Percentiles rank a stretch among this genome's conserved stretches.
Conservation (phyloP, 2,329 filamentous ascomycete genomes). For the Rutstroemia sp. region DNA sequence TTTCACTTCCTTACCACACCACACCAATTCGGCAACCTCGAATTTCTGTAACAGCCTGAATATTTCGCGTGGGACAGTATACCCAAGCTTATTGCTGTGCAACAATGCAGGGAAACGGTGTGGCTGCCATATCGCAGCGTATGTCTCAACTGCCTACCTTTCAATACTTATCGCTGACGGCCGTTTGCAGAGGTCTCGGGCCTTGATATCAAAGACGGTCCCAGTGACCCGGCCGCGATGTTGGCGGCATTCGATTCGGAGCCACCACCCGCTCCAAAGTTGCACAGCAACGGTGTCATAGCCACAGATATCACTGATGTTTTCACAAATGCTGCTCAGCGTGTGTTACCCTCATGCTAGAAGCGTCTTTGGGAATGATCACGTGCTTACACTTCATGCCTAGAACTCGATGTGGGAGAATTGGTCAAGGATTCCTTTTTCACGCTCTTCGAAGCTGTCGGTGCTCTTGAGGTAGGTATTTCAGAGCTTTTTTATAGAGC, state of each 20-base stretch:
- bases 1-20: constrained; percentile 1
- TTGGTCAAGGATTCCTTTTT: constrained; percentile 92
- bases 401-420: constrained; percentile 71
- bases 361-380: constrained; percentile 8
- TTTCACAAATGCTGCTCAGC: constrained; percentile 45
- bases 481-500: not conserved
- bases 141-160: not conserved
- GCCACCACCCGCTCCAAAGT: constrained; percentile 26
- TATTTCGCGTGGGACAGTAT: not conserved
- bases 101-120: constrained; percentile 22
- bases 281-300: constrained; percentile 41
- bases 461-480: constrained; percentile 61
- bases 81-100: not conserved
- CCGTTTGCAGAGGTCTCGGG: constrained; percentile 20
- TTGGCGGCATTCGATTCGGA: constrained; percentile 18
- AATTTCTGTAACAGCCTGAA: not conserved
- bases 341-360: constrained; percentile 33
- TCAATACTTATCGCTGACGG: constrained; percentile 12
- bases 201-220: constrained; percentile 24
- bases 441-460: constrained; percentile 89
- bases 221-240: constrained; percentile 16
- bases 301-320: constrained; percentile 50
- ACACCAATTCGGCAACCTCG: not conserved
- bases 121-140: constrained; percentile 22
- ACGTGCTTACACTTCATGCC: constrained; percentile 19